Base-by-base conservation (phyloP, 208 protist species). In the Trypanosoma conorhini region DNA sequence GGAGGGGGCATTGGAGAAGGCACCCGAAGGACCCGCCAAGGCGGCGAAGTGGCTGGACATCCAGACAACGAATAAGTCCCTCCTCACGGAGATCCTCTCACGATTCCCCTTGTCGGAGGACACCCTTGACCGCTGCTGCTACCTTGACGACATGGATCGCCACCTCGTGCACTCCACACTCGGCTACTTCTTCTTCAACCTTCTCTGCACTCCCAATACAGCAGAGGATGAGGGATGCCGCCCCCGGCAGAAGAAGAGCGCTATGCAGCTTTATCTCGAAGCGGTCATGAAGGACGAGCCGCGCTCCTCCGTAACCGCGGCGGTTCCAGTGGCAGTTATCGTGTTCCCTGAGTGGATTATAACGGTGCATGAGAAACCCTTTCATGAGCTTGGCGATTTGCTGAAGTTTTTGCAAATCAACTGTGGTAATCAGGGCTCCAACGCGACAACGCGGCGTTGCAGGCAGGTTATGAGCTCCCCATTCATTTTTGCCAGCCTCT, bases 181-280 rank as follows among this genome's bases (percentile, higher is more conserved):
- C 7, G 80, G 81, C 10, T 96, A 96, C 60, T 67, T 88, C 51
- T 93, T 91, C 59, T 74, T 96, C 21, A 89, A 81, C 40, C 35
- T 96, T 5, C 83, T 81, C 64, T 93, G 91, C 59, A 92, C 91
- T 9, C 91, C 91, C 0, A 67, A 87, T 24, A 58, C 67, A 13
- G 61, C 62, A 3, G 66, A 70, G 1, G 56, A 52, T 3, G 62
- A 15, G 8, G 15, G 30, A 19, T 1, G 54, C 62, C 56, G 55
- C 26, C 21, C 62, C 1, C 72, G 69, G 15, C 58, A 63, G 22
- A 66, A 66, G 12, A 86, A 87, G 65, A 89, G 86, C 42, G 83
- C 93, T 35, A 93, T 94, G 79, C 83, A 93, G 74, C 84, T 85
- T 74, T 86, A 77, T 42, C 89, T 96, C 31, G 86, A 96, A n/a